Base-by-base conservation (phyloP, 257 asterid species). In the Euphrasia confusa region DNA sequence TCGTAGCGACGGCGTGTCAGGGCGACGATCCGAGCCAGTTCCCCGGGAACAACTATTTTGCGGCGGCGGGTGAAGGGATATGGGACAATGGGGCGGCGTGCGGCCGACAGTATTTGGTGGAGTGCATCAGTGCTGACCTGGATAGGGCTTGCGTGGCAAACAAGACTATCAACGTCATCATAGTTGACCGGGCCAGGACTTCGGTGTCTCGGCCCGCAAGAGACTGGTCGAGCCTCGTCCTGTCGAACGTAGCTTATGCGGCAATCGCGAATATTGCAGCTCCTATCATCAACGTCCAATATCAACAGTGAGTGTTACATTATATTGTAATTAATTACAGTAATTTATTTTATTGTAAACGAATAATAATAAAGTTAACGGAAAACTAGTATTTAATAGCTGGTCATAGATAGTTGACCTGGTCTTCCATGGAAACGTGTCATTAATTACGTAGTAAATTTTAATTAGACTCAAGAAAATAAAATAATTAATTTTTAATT, bases 41-140 rank as follows among this genome's bases (percentile, higher is more conserved):
- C 9, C 96, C 97, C 27, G 35, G 82, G 42, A 85, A 77, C 82
- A 77, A 78, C 62, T 64, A 78, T 7, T 87, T 87, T 26, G 96
- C 82, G 10, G 93, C 97, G 3, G 96, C 88, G 0, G 89, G 96
- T 2, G 96, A 84, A 66, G 92, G 87, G 58, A 65, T 83, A 6
- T 85, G 96, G 96, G 95, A 87, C 68, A 79, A 85, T 15, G 90
- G 96, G 3, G 95, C 95, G 0, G 81, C 93, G 1, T 87, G 96
- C 44, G 97, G 97, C 47, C 78, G 97, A 63, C 85, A 79, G 72
- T 90, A 90, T 40, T 12, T 81, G 71, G 84, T 87, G 45, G 72
- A 74, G 67, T 90, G 97, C 73, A 83, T 90, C 45, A 90, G 82
- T 68, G 81, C 81, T 3, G 56, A 54, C 3, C 18, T 37, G 35